Evolutionary conservation across 805 yeast species (phyloP).

Genomic region (Grigorovia yakushimaensis): DNA sequence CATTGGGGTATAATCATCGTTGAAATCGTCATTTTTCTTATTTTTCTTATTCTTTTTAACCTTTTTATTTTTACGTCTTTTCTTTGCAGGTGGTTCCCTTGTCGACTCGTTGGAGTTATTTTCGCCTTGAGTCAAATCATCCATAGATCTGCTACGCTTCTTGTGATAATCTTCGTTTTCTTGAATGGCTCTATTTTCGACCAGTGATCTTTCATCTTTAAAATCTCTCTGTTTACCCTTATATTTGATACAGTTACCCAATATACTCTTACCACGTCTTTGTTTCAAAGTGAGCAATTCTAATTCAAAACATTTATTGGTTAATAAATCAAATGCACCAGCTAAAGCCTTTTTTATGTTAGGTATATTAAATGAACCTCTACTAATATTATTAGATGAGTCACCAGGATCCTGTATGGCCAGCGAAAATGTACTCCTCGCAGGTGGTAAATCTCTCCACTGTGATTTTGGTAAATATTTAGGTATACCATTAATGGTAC

Average conservation of each 20-base stretch:
- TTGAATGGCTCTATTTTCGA: constrained; percentile 47
- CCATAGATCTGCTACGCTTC: constrained; percentile 20
- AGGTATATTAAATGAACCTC: constrained; percentile 73
- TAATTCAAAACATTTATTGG: constrained; percentile 66
- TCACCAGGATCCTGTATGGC: constrained; percentile 89
- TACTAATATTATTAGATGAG: constrained; percentile 67
- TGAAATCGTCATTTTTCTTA: background rate
- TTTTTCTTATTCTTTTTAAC: constrained; percentile 13
- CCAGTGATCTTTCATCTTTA: constrained; percentile 59
- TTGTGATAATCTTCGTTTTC: constrained; percentile 27
- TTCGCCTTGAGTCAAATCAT: constrained; percentile 18
- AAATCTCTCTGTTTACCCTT: constrained; percentile 69
- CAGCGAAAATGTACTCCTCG: constrained; percentile 48
- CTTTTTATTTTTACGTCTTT: constrained; percentile 6
- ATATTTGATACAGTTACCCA: constrained; percentile 71
- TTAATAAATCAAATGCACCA: constrained; percentile 74
- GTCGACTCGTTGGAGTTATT: constrained; percentile 12
- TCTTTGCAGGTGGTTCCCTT: constrained; percentile 10
- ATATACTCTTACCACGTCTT: constrained; percentile 59
- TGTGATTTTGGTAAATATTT: constrained; percentile 49
- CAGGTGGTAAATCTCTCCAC: constrained; percentile 41
- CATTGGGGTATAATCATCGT: constrained; percentile 15
- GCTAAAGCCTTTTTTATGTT: constrained; percentile 78
- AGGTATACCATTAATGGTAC: constrained; percentile 47
- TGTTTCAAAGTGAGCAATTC: constrained; percentile 55